These are phyloP conservation scores for Dryas octopetala DNA, from an alignment of 306 rosid species.

Conservation along the genomic window DNA sequence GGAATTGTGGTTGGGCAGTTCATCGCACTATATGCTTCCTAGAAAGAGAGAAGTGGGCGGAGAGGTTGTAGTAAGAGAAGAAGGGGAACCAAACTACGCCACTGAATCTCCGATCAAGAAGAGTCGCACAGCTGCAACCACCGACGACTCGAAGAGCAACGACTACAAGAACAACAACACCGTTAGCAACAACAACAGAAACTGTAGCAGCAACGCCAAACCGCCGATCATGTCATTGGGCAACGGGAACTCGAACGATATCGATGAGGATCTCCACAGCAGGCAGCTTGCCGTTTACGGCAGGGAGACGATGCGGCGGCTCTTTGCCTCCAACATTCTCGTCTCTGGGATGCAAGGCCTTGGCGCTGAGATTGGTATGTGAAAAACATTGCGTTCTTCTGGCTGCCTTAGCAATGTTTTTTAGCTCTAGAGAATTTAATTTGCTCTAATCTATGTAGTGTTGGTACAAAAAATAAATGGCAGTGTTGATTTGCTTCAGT, in stretches of 20 bases:
- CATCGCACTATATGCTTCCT: conserved; percentile 44
- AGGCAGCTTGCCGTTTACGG: conserved; percentile 38
- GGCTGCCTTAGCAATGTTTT: background rate
- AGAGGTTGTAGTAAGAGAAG: conserved; percentile 28
- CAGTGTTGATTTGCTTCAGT: background rate
- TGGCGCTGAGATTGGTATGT: conserved; percentile 35
- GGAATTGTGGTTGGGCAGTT: conserved; percentile 25
- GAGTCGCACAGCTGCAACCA: conserved; percentile 14
- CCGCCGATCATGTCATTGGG: conserved; percentile 26
- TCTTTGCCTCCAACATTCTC: conserved; percentile 33
- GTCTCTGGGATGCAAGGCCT: conserved; percentile 36
- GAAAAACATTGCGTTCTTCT: background rate
- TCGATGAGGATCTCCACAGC: conserved; percentile 39
- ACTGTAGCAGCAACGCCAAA: background rate
- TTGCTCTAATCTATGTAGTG: background rate
- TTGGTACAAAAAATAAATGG: background rate
- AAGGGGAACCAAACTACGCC: conserved; percentile 4
- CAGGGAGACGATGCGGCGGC: conserved; percentile 39
- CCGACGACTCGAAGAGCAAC: conserved; percentile 1
- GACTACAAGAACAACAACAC: conserved; percentile 2
- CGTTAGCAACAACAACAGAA: background rate
- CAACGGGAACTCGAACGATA: conserved; percentile 15
- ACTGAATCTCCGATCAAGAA: conserved; percentile 23
- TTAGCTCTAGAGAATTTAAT: background rate
- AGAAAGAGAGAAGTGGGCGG: conserved; percentile 37